phyloP scores from a whole-genome alignment of 2,329 filamentous ascomycete genomes.

The Fusarium protoensiforme region DNA sequence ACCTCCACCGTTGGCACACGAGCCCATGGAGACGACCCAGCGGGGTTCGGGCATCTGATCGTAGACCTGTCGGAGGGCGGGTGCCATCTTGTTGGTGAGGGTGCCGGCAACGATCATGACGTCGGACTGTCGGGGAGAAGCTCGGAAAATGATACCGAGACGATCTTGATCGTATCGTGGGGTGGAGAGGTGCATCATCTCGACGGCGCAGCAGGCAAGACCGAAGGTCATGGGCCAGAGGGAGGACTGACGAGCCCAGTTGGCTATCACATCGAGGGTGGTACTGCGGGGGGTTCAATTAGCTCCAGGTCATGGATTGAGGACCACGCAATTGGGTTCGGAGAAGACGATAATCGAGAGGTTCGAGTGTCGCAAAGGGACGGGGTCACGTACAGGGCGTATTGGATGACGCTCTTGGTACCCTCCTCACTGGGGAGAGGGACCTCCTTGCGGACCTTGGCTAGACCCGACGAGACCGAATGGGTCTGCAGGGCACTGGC shows the following conservation, averaged over 20 bases:
- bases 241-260: conserved; percentile 87
- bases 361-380: neutral
- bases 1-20: conserved; percentile 84
- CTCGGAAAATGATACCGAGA: conserved; percentile 89
- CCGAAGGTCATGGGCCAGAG: conserved; percentile 92
- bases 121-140: conserved; percentile 87
- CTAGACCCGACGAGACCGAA: conserved; percentile 63
- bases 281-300: conserved; percentile 61
- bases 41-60: conserved; percentile 95
- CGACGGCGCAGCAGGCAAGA: conserved; percentile 87
- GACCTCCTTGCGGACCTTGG: conserved; percentile 75
- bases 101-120: conserved; percentile 96
- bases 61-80: conserved; percentile 89
- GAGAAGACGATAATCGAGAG: neutral
- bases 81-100: conserved; percentile 96
- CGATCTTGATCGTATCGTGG: conserved; percentile 91
- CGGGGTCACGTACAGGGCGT: conserved; percentile 76
- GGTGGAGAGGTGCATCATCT: conserved; percentile 93
- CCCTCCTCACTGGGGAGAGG: conserved; percentile 81
- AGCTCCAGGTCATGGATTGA: neutral
- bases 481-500: conserved; percentile 68
- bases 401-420: conserved; percentile 85
- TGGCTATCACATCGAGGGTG: conserved; percentile 80
- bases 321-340: neutral
- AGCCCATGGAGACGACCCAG: conserved; percentile 88